A percentile compares a stretch with the other conserved stretches of the same genome.
Conservation (phyloP, 805 yeast species). For the Candida awuae region DNA sequence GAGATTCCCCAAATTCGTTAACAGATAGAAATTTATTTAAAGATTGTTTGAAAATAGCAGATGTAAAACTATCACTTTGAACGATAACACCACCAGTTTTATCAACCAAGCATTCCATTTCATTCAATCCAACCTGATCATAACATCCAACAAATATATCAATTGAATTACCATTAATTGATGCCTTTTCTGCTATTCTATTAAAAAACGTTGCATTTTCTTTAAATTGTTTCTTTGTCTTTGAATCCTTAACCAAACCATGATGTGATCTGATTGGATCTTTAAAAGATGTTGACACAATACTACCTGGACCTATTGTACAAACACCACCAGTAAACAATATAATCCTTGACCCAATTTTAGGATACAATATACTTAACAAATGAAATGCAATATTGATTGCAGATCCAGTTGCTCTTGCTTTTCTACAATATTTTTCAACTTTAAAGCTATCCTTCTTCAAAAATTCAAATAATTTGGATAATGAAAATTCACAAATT, state of each 20-base stretch:
- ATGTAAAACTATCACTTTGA: slow-evolving; percentile 56
- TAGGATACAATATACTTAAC: slow-evolving; percentile 32
- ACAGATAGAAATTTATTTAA: slow-evolving; percentile 41
- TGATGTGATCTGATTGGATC: slow-evolving; percentile 63
- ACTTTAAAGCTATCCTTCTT: slow-evolving; percentile 43
- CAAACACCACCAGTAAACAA: slow-evolving; percentile 58
- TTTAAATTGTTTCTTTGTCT: slow-evolving; percentile 33
- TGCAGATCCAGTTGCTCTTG: slow-evolving; percentile 55
- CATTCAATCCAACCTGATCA: slow-evolving; percentile 61
- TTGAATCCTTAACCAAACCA: slow-evolving; percentile 41
- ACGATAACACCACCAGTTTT: slow-evolving; percentile 58
- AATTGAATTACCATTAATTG: slow-evolving; percentile 45
- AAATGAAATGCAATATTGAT: slow-evolving; percentile 38
- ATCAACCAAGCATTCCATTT: slow-evolving; percentile 52
- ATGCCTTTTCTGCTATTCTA: slow-evolving; percentile 39
- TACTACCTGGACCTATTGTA: slow-evolving; percentile 56
- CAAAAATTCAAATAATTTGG: slow-evolving; percentile 41
- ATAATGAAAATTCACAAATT: slow-evolving; percentile 43
- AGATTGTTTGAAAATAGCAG: slow-evolving; percentile 63
- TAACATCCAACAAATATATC: slow-evolving; percentile 58
- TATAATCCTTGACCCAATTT: slow-evolving; percentile 47
- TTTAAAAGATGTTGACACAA: slow-evolving; percentile 47
- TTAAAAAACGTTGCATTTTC: slow-evolving; percentile 42
- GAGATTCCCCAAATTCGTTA: slow-evolving; percentile 30
- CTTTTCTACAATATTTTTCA: slow-evolving; percentile 37